phyloP scores from a whole-genome alignment of 129 eudicot species.

The Rutidosis leptorrhynchoides region DNA sequence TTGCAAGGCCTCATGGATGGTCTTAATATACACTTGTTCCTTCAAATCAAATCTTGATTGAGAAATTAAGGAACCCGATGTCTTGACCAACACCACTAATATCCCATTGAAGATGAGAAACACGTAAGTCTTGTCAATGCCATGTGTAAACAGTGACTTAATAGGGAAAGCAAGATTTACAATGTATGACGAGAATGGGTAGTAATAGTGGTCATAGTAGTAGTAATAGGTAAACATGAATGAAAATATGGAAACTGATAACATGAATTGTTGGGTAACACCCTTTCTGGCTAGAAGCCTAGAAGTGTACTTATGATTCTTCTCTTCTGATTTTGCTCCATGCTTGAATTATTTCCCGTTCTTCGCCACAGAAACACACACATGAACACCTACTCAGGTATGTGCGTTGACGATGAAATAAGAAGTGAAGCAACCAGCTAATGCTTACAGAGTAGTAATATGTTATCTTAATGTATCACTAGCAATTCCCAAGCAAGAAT shows the following conservation, averaged over 20 bases:
- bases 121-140: slow-evolving; percentile 18
- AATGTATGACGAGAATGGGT: neutral
- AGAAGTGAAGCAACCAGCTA: slow-evolving; percentile 2
- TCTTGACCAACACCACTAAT: slow-evolving; percentile 26
- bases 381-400: neutral
- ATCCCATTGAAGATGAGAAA: slow-evolving; percentile 31
- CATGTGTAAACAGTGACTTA: slow-evolving; percentile 11
- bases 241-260: neutral
- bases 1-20: slow-evolving; percentile 28
- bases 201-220: slow-evolving; percentile 7
- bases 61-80: slow-evolving; percentile 22
- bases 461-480: neutral
- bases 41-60: slow-evolving; percentile 27
- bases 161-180: neutral
- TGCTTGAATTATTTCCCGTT: neutral
- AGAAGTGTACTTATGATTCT: slow-evolving; percentile 4
- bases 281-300: slow-evolving; percentile 20
- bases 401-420: neutral
- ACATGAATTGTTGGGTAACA: slow-evolving; percentile 3
- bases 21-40: slow-evolving; percentile 26
- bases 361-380: neutral
- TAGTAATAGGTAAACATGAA: neutral
- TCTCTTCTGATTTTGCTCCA: slow-evolving; percentile 27
- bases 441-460: slow-evolving; percentile 16
- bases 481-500: neutral